Conservation (phyloP, 2,329 filamentous ascomycete species). For the Stachybotrys chlorohalonatus region DNA sequence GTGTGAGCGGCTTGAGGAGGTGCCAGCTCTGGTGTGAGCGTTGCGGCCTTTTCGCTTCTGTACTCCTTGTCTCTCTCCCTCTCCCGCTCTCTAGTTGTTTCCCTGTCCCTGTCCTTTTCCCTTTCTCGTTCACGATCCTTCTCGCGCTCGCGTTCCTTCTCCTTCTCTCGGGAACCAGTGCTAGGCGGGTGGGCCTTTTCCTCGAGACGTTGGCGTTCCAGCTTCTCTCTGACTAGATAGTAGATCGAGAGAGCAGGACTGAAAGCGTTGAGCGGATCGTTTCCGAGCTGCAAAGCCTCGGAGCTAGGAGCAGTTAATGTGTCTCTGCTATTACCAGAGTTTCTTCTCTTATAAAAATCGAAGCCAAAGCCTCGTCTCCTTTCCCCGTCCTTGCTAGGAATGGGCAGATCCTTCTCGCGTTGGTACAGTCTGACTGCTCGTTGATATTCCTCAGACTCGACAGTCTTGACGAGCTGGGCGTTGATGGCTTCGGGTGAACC, state of each 20-base stretch:
- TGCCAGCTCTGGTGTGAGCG: slow-evolving; percentile 60
- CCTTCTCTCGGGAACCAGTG: slow-evolving; percentile 20
- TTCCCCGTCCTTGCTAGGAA: slow-evolving; percentile 56
- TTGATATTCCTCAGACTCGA: slow-evolving; percentile 92
- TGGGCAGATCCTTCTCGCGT: slow-evolving; percentile 54
- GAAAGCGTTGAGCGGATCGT: slow-evolving; percentile 87
- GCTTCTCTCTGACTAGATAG: slow-evolving; percentile 91
- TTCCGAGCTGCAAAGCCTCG: slow-evolving; percentile 73
- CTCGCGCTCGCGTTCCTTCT: slow-evolving; percentile 21
- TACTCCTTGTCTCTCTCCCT: slow-evolving; percentile 16
- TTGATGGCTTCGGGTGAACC: slow-evolving; percentile 78
- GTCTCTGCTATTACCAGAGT: slow-evolving; percentile 81
- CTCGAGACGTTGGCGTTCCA: slow-evolving; percentile 59
- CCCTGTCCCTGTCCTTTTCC: slow-evolving; percentile 12
- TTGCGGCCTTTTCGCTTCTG: slow-evolving; percentile 28
- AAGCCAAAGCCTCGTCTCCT: slow-evolving; percentile 82
- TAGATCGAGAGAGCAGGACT: slow-evolving; percentile 90
- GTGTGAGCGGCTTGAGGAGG: slow-evolving; percentile 84
- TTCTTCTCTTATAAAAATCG: slow-evolving; percentile 93
- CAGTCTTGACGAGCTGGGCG: slow-evolving; percentile 70
- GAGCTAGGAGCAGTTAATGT: slow-evolving; percentile 76
- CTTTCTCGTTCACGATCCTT: slow-evolving; percentile 20
- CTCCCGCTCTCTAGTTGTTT: slow-evolving; percentile 15
- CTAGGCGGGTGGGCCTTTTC: slow-evolving; percentile 37
- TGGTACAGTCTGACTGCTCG: slow-evolving; percentile 65